A percentile compares a stretch with the other conserved stretches of the same genome.
Evolutionary conservation across 345 rosid genomes (phyloP).

Genomic region (Arabidopsis arenosa): DNA sequence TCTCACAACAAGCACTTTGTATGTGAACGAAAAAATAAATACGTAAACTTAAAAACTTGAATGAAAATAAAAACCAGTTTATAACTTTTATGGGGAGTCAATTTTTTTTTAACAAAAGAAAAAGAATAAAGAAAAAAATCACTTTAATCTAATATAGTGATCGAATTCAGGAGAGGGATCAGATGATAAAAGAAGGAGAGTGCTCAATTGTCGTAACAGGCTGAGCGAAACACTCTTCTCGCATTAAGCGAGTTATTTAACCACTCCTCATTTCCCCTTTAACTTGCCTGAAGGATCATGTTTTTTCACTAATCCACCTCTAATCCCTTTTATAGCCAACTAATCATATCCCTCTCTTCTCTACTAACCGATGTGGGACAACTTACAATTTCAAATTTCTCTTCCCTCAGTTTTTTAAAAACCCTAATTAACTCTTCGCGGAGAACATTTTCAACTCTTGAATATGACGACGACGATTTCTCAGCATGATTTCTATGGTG

Average conservation of each 20-base stretch:
- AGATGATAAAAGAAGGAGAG: slow-evolving; percentile 19
- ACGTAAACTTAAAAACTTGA: too few species aligned
- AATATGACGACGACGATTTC: slow-evolving; percentile 64
- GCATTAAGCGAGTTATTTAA: slow-evolving; percentile 1
- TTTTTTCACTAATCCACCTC: fast-evolving
- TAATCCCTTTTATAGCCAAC: not conserved
- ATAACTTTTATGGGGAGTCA: not conserved
- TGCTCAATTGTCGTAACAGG: slow-evolving; percentile 34
- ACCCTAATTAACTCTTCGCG: not conserved
- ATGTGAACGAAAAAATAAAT: too few species aligned
- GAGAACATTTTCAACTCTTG: not conserved
- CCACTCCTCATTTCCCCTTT: slow-evolving; percentile 31
- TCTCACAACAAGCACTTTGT: not conserved
- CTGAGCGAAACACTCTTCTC: slow-evolving; percentile 30
- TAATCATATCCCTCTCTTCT: not conserved
- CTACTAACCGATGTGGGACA: slow-evolving; percentile 12
- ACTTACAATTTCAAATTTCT: too few species aligned
- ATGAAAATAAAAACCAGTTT: too few species aligned
- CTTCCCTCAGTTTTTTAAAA: not conserved
- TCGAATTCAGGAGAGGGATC: slow-evolving; percentile 3
- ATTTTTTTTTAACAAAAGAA: not conserved
- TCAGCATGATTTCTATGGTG: slow-evolving; percentile 56
- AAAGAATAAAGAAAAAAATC: not conserved
- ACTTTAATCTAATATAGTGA: not conserved
- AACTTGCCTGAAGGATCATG: slow-evolving; percentile 33